A percentile compares a stretch with the other conserved stretches of the same genome.
These are phyloP conservation scores for Cicer cuneatum DNA, from an alignment of 306 rosid genomes.

Conservation along the genomic window DNA sequence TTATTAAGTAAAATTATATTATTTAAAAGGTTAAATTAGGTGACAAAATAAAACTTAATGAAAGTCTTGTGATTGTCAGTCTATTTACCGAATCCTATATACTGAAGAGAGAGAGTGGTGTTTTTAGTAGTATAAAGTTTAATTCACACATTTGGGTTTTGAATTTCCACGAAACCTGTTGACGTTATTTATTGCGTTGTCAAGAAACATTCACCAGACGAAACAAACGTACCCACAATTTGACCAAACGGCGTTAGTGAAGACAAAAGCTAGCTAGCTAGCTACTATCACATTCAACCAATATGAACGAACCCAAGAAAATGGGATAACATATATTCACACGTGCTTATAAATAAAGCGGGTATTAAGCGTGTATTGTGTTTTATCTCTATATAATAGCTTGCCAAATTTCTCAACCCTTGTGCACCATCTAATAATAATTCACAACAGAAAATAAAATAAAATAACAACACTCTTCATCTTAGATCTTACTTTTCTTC, in stretches of 20 bases:
- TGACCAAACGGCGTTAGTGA: slow-evolving; percentile 49
- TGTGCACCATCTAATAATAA: neutral
- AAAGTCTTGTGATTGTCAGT: too few species aligned
- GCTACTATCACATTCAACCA: slow-evolving; percentile 42
- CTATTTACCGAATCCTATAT: too few species aligned
- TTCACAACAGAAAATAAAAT: neutral
- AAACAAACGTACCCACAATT: slow-evolving; percentile 47
- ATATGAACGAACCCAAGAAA: slow-evolving; percentile 29
- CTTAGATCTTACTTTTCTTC: neutral
- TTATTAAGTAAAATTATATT: too few species aligned
- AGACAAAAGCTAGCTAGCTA: neutral
- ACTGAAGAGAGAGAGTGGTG: too few species aligned
- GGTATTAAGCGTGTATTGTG: slow-evolving; percentile 39
- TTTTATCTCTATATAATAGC: slow-evolving; percentile 8
- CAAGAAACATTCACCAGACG: neutral
- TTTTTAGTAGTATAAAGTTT: too few species aligned
- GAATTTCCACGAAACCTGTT: neutral
- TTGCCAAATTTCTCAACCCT: neutral
- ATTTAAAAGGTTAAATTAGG: too few species aligned
- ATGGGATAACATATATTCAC: slow-evolving; percentile 45
- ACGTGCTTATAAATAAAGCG: slow-evolving; percentile 14
- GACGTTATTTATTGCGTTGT: slow-evolving; percentile 9
- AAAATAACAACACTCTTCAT: slow-evolving; percentile 7
- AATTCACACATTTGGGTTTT: neutral
- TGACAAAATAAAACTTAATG: too few species aligned